Conservation (phyloP, 2,329 filamentous ascomycete species). For the Capronia epimyces region DNA sequence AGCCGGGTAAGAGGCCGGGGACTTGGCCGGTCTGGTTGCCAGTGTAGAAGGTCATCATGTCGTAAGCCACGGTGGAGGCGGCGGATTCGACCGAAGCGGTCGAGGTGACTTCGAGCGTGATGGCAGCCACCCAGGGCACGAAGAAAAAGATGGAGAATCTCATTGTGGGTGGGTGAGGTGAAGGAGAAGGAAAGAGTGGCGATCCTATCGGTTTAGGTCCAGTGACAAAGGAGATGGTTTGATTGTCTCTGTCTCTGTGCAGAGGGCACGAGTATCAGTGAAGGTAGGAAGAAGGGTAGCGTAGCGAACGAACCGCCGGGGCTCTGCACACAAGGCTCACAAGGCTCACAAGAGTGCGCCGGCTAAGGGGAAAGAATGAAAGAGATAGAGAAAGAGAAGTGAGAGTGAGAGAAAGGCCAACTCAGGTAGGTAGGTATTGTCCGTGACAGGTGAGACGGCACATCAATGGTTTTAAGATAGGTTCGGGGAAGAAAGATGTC, state of each 20-base stretch:
- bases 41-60: slow-evolving; percentile 39
- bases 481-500: neutral
- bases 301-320: too few relatives aligned
- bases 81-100: slow-evolving; percentile 31
- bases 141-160: slow-evolving; percentile 11
- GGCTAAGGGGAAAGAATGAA: neutral
- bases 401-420: neutral
- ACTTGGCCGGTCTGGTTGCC: slow-evolving; percentile 36
- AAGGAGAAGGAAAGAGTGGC: neutral
- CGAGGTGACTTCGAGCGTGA: slow-evolving; percentile 13
- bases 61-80: slow-evolving; percentile 35
- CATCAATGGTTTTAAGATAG: neutral
- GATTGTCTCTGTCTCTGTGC: too few relatives aligned
- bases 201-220: neutral
- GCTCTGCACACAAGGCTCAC: neutral
- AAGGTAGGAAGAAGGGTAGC: too few relatives aligned
- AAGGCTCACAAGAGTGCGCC: neutral
- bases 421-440: too few relatives aligned
- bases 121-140: slow-evolving; percentile 14
- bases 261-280: too few relatives aligned
- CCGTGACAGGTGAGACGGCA: neutral
- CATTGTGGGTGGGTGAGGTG: slow-evolving; percentile 10
- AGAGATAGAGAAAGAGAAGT: neutral
- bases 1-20: slow-evolving; percentile 38
- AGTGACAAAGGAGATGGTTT: neutral